Percentiles rank a stretch among this genome's conserved stretches.
phyloP scores from a whole-genome alignment of 2,329 filamentous ascomycete species.

The Bipolaris victoriae region DNA sequence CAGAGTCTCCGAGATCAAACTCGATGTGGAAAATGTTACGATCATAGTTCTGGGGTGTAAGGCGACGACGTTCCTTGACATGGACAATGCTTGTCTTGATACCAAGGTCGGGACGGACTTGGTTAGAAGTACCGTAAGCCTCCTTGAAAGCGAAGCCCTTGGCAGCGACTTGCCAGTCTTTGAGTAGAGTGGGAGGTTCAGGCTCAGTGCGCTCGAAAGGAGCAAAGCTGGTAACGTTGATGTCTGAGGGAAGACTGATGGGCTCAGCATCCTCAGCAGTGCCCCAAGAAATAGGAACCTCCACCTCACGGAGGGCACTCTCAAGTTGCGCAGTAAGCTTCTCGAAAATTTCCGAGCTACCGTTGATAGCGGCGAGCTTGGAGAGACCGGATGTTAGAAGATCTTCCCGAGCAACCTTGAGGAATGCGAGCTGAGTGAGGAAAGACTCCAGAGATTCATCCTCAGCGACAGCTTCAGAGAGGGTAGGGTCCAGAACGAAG shows the following conservation, averaged over 20 bases:
- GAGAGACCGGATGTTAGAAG: constrained; percentile 66
- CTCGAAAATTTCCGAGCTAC: constrained; percentile 66
- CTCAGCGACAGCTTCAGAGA: constrained; percentile 70
- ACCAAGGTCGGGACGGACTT: constrained; percentile 82
- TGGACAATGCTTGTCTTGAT: constrained; percentile 86
- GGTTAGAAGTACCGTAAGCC: constrained; percentile 76
- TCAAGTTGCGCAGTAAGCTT: constrained; percentile 66
- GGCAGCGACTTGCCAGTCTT: constrained; percentile 81
- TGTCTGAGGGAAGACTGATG: constrained; percentile 64
- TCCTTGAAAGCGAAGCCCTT: constrained; percentile 94
- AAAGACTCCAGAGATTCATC: constrained; percentile 67
- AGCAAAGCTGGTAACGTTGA: constrained; percentile 82
- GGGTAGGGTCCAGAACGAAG: constrained; percentile 75
- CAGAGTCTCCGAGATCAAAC: constrained; percentile 90
- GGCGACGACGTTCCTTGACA: constrained; percentile 92
- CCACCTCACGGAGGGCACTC: constrained; percentile 72
- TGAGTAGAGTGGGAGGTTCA: constrained; percentile 70
- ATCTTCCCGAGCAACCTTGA: constrained; percentile 75
- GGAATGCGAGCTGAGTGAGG: constrained; percentile 80
- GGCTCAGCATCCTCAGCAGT: constrained; percentile 64
- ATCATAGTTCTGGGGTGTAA: constrained; percentile 88
- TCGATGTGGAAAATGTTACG: constrained; percentile 99
- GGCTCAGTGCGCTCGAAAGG: constrained; percentile 76
- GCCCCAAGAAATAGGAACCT: constrained; percentile 81
- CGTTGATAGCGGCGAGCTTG: constrained; percentile 69